Percentiles rank a stretch among this genome's conserved stretches.
phyloP scores from a whole-genome alignment of 805 yeast genomes.

The Candida loeiensis region DNA sequence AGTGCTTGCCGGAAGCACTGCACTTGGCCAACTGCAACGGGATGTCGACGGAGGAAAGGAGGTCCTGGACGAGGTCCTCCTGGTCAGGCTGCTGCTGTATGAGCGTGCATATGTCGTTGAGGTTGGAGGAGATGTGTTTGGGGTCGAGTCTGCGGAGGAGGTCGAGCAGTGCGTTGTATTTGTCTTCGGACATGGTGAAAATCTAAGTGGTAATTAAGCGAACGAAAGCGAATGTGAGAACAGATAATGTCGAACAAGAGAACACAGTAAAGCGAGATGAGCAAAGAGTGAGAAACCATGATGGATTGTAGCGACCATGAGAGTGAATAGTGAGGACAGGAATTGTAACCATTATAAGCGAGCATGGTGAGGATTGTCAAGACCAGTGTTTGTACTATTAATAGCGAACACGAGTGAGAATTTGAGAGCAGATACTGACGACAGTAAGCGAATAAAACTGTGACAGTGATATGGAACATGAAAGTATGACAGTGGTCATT shows the following conservation, averaged over 20 bases:
- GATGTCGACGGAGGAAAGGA: slow-evolving; percentile 80
- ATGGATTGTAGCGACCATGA: too few relatives aligned
- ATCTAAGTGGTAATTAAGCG: neutral
- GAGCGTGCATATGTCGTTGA: slow-evolving; percentile 35
- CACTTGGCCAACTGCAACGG: slow-evolving; percentile 63
- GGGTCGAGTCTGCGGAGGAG: slow-evolving; percentile 43
- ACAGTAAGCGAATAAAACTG: too few relatives aligned
- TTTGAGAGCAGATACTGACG: too few relatives aligned
- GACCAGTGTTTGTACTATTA: too few relatives aligned
- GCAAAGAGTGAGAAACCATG: neutral
- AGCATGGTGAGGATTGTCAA: too few relatives aligned
- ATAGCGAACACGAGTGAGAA: too few relatives aligned
- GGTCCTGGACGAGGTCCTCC: slow-evolving; percentile 74
- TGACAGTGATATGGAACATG: too few relatives aligned
- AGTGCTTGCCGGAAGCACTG: slow-evolving; percentile 56
- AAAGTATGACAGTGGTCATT: too few relatives aligned
- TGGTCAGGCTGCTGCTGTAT: slow-evolving; percentile 24
- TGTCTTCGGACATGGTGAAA: slow-evolving; percentile 28
- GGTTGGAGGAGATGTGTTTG: slow-evolving; percentile 28
- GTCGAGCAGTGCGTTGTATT: slow-evolving; percentile 34
- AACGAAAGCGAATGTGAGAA: too few relatives aligned
- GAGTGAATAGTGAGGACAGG: too few relatives aligned
- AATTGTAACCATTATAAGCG: too few relatives aligned
- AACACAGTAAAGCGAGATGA: neutral
- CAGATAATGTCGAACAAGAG: too few relatives aligned